Evolutionary conservation across 495 filamentous ascomycete species (phyloP), one percentile per base, ranked within the genome.

Genomic region (Chaetomium fimeti): DNA sequence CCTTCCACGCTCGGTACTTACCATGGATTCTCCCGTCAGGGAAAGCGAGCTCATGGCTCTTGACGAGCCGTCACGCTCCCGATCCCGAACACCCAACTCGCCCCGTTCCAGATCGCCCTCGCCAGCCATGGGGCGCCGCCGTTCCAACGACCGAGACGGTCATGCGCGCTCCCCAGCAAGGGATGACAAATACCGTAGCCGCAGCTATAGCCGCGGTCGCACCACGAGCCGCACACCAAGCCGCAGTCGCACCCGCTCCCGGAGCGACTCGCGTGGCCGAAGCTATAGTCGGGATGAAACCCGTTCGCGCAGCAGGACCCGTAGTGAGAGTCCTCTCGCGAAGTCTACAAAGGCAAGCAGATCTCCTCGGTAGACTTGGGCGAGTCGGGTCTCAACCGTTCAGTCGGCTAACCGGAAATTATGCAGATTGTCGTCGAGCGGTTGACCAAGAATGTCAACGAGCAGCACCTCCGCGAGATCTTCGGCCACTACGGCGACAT

Each of bases 401-500:
- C 38, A 28, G 3, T 28, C 16, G 27, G 27, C 60, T 54, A 15
- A 57, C 42, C 47, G 12, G 15, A 6, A n/a, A 47, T 38, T 40
- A 24, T 61, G 5, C 69, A 98, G 91, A 92, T 98, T 64, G 91
- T 98, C 18, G 88, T 98, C 38, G 95, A 98, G 78, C 95, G 94
- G 72, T 83, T 98, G 69, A 95, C 93, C 5, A 97, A 96, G 72
- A 99, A 97, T 73, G 87, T 99, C 67, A 93, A 89, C 57, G 91
- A 92, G 68, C 83, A 82, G 28, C 93, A 98, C 72, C 81, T 99
- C 9, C 83, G 84, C 45, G 94, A 99, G 69, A 96, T 99, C 57
- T 99, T 99, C 73, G 89, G 89, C 20, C 81, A 83, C 45, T 99
- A 93, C 77, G 94, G 94, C 36, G 81, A 85, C 9, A 97, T 99